Evolutionary conservation across 331 rosid genomes (phyloP), one percentile per base, ranked within the genome.

Genomic region (Pyrus hybrid): DNA sequence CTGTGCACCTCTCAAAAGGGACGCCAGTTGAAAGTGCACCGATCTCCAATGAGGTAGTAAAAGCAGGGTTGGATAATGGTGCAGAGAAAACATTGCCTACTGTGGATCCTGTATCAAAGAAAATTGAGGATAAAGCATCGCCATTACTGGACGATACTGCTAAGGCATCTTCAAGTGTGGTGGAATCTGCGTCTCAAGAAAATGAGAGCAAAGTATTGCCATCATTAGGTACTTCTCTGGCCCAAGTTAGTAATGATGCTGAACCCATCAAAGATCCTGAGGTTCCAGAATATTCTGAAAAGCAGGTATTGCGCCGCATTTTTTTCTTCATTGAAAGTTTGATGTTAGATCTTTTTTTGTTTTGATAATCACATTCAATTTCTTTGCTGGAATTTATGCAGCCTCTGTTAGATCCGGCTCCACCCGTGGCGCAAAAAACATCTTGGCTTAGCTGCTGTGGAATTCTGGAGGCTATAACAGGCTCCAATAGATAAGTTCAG

Each of bases 401-500:
- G 97, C 85, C 87, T 83, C 80, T 56, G 47, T 72, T 81, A 72
- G 82, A 86, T 68, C 76, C 82, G 30, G 76, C 89, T 67, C 89
- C 89, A 18, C 77, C 22, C n/a, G n/a, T 78, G 54, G 86, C 45
- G 71, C 88, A 68, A 74, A 92, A 73, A 83, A 77, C 93, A 71
- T 81, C 89, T 41, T 85, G 86, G 85, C 82, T 79, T 79, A 82
- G 76, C 90, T 94, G 99, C 84, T 94, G 99, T 78, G 99, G 99
- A 75, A 80, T 94, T 84, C 83, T 89, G 69, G 97, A 90, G 30
- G 56, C 70, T 70, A 57, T 92, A 51, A 81, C 84, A 45, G 87
- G 91, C 78, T 80, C 86, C 67, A 37, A 80, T 41, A 58, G 90
- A 94, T 94, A 66, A 90, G 30, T 75, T 84, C 90, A 91, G 97